phyloP scores from a whole-genome alignment of 2,329 filamentous ascomycete genomes.

The Colletotrichum sp. region DNA sequence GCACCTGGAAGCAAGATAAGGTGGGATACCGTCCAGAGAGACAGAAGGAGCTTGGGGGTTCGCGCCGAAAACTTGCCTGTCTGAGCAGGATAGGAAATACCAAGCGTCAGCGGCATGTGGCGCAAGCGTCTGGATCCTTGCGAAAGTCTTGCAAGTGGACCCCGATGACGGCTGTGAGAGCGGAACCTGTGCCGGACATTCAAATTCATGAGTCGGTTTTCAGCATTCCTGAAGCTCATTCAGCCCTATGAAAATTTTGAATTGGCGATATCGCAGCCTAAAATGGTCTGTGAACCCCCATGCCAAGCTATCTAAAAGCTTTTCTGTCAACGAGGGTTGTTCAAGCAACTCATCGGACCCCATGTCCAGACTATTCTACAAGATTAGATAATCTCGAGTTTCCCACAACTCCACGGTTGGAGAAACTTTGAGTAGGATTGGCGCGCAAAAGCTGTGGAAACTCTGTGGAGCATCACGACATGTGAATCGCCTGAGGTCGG shows the following conservation, averaged over 20 bases:
- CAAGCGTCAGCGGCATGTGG: background rate
- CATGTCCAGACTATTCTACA: background rate
- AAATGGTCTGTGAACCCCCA: background rate
- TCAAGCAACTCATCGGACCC: background rate
- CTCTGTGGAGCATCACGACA: conserved; percentile 5
- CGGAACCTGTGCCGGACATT: background rate
- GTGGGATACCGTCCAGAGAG: background rate
- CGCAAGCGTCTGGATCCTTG: background rate
- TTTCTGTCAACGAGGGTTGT: background rate
- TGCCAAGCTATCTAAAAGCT: background rate
- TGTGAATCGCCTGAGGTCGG: background rate
- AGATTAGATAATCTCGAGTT: background rate
- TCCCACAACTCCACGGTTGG: background rate
- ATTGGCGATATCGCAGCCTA: background rate
- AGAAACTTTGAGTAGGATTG: background rate
- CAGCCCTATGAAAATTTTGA: background rate
- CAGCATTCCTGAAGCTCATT: background rate
- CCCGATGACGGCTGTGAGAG: background rate
- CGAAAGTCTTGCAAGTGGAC: conserved; percentile 3
- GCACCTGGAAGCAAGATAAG: background rate
- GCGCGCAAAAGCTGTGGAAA: conserved; percentile 5
- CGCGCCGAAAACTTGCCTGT: background rate
- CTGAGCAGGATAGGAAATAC: background rate
- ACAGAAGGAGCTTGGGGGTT: background rate
- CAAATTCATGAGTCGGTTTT: background rate